Base-by-base conservation (phyloP, 345 rosid genomes). In the Excoecaria agallocha region DNA sequence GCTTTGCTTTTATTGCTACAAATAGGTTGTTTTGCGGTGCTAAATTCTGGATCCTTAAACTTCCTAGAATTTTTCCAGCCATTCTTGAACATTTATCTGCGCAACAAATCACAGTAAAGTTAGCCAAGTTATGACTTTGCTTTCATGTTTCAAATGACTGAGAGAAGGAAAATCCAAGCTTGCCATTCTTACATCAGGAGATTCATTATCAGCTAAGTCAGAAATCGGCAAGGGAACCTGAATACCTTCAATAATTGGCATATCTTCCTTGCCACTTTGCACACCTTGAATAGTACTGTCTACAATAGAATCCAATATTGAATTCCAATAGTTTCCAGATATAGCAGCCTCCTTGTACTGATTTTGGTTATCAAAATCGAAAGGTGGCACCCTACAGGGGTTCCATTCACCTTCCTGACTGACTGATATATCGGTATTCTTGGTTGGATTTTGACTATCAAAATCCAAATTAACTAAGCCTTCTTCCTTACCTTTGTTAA, bases 351-450 rank as follows among this genome's bases (percentile, higher is more conserved):
- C 68, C 46, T 25, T 17, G 12, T 20, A 61, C 19, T 52, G 76
- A 62, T 62, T 72, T 72, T 72, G 59, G n/a, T 61, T 50, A 25
- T 38, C 60, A 50, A 72, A 62, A 72, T 66, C 56, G 35, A n/a
- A 13, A 41, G 66, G 46, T 8, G 41, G 6, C 63, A 22, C 25
- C 13, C 8, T 9, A 17, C 17, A n/a, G 12, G 2, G 11, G 48
- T 43, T 50, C 60, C 59, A 62, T 19, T 6, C 48, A 74, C 37
- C 70, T 37, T 48, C 62, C 12, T 2, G 16, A 46, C 55, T 59
- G 41, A 15, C 51, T 48, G 68, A 24, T 37, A 49, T 68, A 39
- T 60, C 60, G 12, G 11, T 49, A 0, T 50, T 54, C 19, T 49
- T 68, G 3, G 15, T 35, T 15, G 5, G 65, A 41, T 56, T 56